phyloP scores from a whole-genome alignment of 164 flowering plant species.

The Aristolochia californica region DNA sequence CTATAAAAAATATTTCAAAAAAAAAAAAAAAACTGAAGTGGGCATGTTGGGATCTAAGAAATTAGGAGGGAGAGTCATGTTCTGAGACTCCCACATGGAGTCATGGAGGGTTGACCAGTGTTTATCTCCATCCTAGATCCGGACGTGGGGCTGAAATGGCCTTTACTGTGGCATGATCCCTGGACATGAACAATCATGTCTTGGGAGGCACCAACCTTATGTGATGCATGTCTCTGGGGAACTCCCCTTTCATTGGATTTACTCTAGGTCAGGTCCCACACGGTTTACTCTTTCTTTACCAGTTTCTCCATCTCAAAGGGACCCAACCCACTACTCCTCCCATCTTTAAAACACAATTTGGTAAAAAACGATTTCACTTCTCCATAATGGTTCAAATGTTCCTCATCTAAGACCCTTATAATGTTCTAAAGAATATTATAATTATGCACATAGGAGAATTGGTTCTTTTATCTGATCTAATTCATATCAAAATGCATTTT shows the following conservation, averaged over 20 bases:
- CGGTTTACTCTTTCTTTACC: background rate
- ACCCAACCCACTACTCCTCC: background rate
- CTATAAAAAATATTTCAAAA: background rate
- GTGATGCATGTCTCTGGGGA: background rate
- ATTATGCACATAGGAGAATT: background rate
- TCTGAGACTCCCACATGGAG: background rate
- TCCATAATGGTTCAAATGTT: too few species aligned
- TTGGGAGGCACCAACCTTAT: background rate
- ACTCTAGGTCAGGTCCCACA: background rate
- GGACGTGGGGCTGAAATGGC: slow-evolving; percentile 1
- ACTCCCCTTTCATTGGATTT: too few species aligned
- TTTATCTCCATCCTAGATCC: background rate
- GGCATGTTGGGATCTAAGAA: background rate
- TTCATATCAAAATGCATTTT: too few species aligned
- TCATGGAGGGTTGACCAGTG: slow-evolving; percentile 1
- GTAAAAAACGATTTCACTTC: too few species aligned
- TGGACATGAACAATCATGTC: background rate
- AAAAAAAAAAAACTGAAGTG: background rate
- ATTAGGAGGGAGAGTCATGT: background rate
- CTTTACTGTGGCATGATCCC: background rate
- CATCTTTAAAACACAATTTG: too few species aligned
- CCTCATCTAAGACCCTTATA: too few species aligned
- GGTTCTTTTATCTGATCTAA: too few species aligned
- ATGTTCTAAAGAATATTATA: background rate
- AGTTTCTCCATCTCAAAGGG: background rate